phyloP scores from a whole-genome alignment of 495 filamentous ascomycete species.

The Amphirosellinia nigrospora region DNA sequence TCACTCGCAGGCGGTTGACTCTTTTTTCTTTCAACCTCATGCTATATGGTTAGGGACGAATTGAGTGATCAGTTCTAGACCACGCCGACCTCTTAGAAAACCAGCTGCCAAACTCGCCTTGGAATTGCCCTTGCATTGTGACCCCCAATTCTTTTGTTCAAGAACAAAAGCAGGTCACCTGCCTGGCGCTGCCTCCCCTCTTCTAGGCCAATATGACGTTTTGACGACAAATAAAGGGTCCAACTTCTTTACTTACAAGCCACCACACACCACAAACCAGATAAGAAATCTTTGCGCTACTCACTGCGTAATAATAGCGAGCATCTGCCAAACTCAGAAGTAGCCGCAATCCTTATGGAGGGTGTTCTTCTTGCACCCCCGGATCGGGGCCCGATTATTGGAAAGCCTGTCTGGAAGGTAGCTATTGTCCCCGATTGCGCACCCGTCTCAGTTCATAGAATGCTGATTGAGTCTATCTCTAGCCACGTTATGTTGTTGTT shows the following conservation, averaged over 20 bases:
- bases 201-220: slow-evolving; percentile 14
- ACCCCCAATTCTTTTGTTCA: background rate
- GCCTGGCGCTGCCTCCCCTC: background rate
- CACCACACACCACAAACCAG: background rate
- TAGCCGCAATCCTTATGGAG: slow-evolving; percentile 49
- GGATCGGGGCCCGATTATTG: slow-evolving; percentile 61
- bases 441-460: background rate
- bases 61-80: background rate
- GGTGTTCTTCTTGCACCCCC: slow-evolving; percentile 61
- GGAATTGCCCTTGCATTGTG: slow-evolving; percentile 11
- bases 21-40: background rate
- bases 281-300: slow-evolving; percentile 28
- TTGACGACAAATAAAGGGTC: slow-evolving; percentile 13
- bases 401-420: slow-evolving; percentile 64
- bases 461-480: slow-evolving; percentile 17
- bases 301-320: slow-evolving; percentile 28
- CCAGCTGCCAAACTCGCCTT: background rate
- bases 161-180: slow-evolving; percentile 12
- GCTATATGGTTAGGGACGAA: background rate
- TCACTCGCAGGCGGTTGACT: background rate
- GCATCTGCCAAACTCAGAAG: slow-evolving; percentile 29
- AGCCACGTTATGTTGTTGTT: slow-evolving; percentile 57
- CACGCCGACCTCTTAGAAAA: background rate
- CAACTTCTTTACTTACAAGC: background rate
- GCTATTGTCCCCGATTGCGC: slow-evolving; percentile 9